phyloP scores from a whole-genome alignment of 83 land plant genomes.

The Isoetes engelmannii region DNA sequence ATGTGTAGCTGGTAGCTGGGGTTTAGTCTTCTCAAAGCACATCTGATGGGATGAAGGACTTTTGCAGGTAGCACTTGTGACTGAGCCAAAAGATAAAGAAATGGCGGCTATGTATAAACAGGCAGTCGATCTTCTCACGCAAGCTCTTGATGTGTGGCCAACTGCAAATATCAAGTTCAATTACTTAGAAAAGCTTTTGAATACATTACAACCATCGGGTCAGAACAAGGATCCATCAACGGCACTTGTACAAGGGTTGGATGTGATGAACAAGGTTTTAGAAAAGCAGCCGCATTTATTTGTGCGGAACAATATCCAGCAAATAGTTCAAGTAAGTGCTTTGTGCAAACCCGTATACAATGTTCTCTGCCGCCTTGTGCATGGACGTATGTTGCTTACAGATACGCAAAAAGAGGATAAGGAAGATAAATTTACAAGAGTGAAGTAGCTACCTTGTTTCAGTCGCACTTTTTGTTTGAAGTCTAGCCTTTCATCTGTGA shows the following conservation, averaged over 20 bases:
- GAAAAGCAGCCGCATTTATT: conserved; percentile 98
- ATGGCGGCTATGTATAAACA: conserved; percentile 85
- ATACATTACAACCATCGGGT: conserved; percentile 58
- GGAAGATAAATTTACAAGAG: too few relatives aligned
- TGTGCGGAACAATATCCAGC: conserved; percentile 85
- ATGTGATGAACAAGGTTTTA: conserved; percentile 96
- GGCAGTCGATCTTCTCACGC: conserved; percentile 85
- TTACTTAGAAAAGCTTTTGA: conserved; percentile 82
- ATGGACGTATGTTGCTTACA: too few relatives aligned
- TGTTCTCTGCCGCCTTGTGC: too few relatives aligned
- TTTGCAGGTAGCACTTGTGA: conserved; percentile 88
- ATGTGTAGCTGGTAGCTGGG: too few relatives aligned
- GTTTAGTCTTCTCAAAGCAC: too few relatives aligned
- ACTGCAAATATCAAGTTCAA: conserved; percentile 95
- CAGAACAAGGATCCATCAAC: conserved; percentile 93
- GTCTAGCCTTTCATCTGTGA: too few relatives aligned
- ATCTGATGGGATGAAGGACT: too few relatives aligned
- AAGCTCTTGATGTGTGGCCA: conserved; percentile 98
- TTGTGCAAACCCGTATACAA: too few relatives aligned
- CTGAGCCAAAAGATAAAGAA: conserved; percentile 97
- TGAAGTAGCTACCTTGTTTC: too few relatives aligned
- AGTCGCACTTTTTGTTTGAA: too few relatives aligned
- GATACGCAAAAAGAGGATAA: too few relatives aligned
- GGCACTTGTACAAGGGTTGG: conserved; percentile 94
- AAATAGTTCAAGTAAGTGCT: conserved; percentile 73